Conservation (phyloP, 202 grass and related monocot species). For the Zizania palustris region DNA sequence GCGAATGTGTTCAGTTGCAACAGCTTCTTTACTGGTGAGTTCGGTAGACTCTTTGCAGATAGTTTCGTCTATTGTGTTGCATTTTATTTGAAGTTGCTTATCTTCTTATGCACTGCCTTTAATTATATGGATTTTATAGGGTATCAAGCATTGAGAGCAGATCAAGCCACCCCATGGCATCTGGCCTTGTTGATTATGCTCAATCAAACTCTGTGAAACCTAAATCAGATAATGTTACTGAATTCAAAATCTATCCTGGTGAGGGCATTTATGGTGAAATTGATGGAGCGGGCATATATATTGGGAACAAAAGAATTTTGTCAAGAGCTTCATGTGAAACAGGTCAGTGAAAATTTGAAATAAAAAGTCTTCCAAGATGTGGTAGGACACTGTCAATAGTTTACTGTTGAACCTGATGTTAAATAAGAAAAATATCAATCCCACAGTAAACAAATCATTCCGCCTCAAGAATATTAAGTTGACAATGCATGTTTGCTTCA, state of each 20-base stretch:
- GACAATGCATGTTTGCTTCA: background rate
- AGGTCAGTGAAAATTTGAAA: slow-evolving; percentile 53
- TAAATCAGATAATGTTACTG: slow-evolving; percentile 72
- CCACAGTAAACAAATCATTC: background rate
- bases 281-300: slow-evolving; percentile 67
- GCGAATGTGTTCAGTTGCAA: slow-evolving; percentile 40
- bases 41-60: background rate
- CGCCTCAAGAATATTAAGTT: slow-evolving; percentile 12
- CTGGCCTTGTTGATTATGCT: slow-evolving; percentile 76
- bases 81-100: too few relatives aligned
- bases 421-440: slow-evolving; percentile 12
- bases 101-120: slow-evolving; percentile 8
- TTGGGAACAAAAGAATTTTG: slow-evolving; percentile 91
- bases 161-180: slow-evolving; percentile 97
- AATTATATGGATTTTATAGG: slow-evolving; percentile 52
- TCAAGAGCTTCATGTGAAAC: slow-evolving; percentile 69
- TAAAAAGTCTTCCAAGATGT: background rate
- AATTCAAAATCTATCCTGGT: slow-evolving; percentile 79
- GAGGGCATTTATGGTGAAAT: slow-evolving; percentile 94
- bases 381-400: background rate
- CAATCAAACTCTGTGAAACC: slow-evolving; percentile 68
- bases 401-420: background rate
- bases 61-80: too few relatives aligned
- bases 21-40: slow-evolving; percentile 77
- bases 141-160: slow-evolving; percentile 94